Base-by-base conservation (phyloP, 345 rosid species). In the Pseudoturritis turrita region DNA sequence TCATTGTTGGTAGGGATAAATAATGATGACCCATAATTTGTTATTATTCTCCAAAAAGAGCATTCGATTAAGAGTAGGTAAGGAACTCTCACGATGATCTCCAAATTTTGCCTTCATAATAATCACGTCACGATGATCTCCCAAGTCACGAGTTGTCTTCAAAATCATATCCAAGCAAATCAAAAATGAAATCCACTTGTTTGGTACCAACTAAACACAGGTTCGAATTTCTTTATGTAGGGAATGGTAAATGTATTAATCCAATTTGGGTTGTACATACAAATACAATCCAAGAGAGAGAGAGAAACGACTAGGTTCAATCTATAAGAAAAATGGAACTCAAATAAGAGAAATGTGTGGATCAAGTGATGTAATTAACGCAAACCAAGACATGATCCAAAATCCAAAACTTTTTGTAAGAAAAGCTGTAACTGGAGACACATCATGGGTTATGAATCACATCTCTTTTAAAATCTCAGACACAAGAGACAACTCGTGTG, bases 21-120 rank as follows among this genome's bases (percentile, higher is more conserved):
- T 41, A 60, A 74, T 68, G 74, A 68, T 75, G 63, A 61, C 69
- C 19, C 40, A 68, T 75, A 33, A 74, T 74, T 56, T 51, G 68
- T 54, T 60, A 75, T 51, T 41, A 51, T 59, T 54, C 36, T 55
- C 65, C 36, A 37, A 35, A 33, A 56, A 28, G 59, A 37, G 68
- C 46, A 65, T 57, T 72, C 22, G 14, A 65, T 60, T 33, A 49
- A 59, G 66, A 51, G 7, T 58, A 26, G 59, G 60, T 55, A 5
- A 50, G 61, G 59, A 59, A 71, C 26, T 19, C 47, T 41, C 76
- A 56, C 46, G 64, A 56, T 57, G 46, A 56, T 56, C 63, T 36
- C 58, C 39, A 47, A 47, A 70, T 12, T n/a, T 31, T 46, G 58
- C 19, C 39, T 25, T 58, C 58, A 8, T 36, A 69, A n/a, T 69